phyloP scores from a whole-genome alignment of 306 rosid species.

The Vachellia collinsii region DNA sequence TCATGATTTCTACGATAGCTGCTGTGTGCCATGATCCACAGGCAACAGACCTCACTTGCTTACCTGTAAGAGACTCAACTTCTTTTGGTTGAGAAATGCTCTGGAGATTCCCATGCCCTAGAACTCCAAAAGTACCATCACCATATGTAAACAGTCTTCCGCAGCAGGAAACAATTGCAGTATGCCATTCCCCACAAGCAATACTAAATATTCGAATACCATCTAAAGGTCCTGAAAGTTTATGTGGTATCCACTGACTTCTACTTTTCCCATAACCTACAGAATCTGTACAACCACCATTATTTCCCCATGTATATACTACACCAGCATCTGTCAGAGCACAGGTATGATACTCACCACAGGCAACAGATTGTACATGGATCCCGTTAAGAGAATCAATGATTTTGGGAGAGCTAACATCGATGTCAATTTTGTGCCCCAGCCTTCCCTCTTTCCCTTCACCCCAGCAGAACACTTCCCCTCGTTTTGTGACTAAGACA shows the following conservation, averaged over 20 bases:
- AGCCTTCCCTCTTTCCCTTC: constrained; percentile 71
- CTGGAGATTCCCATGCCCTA: constrained; percentile 73
- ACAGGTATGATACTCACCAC: constrained; percentile 85
- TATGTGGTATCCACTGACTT: constrained; percentile 72
- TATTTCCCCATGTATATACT: constrained; percentile 80
- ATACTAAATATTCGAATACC: constrained; percentile 54
- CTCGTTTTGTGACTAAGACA: constrained; percentile 75
- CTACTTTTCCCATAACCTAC: constrained; percentile 44
- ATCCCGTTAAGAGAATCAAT: constrained; percentile 67
- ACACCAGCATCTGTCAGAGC: constrained; percentile 72
- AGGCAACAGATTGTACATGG: constrained; percentile 54
- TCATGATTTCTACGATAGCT: constrained; percentile 66
- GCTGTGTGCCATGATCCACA: constrained; percentile 96
- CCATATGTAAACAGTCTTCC: constrained; percentile 78
- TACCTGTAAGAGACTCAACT: constrained; percentile 70
- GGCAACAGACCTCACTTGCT: constrained; percentile 70
- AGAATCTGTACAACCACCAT: constrained; percentile 49
- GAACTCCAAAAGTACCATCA: constrained; percentile 89
- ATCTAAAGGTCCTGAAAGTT: constrained; percentile 62
- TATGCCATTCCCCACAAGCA: constrained; percentile 94
- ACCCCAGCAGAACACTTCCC: constrained; percentile 94
- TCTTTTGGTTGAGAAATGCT: constrained; percentile 70
- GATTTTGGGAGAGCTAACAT: constrained; percentile 64
- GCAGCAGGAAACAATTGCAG: constrained; percentile 67
- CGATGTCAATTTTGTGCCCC: constrained; percentile 69